These are phyloP conservation scores for Dactylellina haptotyla DNA, from an alignment of 2,329 filamentous ascomycete species.

Conservation along the genomic window DNA sequence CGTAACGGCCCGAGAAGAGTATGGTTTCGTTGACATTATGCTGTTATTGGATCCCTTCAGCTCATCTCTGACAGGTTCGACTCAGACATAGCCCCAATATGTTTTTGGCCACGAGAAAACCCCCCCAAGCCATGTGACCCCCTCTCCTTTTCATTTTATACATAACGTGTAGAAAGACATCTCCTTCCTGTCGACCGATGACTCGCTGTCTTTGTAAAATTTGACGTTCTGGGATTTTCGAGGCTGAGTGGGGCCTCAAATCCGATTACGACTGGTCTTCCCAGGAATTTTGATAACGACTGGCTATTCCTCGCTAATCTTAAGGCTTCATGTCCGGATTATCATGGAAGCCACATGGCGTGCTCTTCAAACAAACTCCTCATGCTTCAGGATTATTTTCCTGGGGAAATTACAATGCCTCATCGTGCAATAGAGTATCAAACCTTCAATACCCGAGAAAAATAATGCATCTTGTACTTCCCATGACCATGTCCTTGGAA, in stretches of 20 bases:
- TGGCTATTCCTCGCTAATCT: conserved; percentile 38
- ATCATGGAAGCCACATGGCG: conserved; percentile 38
- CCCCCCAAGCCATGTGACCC: conserved; percentile 41
- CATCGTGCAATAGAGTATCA: conserved; percentile 9
- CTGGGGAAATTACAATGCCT: conserved; percentile 37
- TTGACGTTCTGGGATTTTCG: conserved; percentile 1
- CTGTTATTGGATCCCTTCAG: conserved; percentile 51
- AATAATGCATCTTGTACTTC: conserved; percentile 8
- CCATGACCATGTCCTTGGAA: conserved; percentile 52
- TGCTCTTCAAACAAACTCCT: conserved; percentile 11
- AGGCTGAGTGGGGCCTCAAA: conserved; percentile 13
- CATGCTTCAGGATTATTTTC: conserved; percentile 1
- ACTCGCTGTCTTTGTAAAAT: conserved; percentile 7
- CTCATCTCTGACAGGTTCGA: conserved; percentile 53
- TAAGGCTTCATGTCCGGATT: conserved; percentile 14
- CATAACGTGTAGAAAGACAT: not conserved
- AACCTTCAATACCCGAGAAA: not conserved
- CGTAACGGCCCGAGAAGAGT: conserved; percentile 47
- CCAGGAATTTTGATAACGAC: conserved; percentile 29
- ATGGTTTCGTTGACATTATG: conserved; percentile 11
- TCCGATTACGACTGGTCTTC: conserved; percentile 19
- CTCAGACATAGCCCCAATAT: conserved; percentile 53
- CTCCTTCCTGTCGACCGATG: not conserved
- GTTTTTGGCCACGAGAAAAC: conserved; percentile 40
- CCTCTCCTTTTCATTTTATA: not conserved